Evolutionary conservation across 306 rosid species (phyloP).

Genomic region (Nissolia schottii): DNA sequence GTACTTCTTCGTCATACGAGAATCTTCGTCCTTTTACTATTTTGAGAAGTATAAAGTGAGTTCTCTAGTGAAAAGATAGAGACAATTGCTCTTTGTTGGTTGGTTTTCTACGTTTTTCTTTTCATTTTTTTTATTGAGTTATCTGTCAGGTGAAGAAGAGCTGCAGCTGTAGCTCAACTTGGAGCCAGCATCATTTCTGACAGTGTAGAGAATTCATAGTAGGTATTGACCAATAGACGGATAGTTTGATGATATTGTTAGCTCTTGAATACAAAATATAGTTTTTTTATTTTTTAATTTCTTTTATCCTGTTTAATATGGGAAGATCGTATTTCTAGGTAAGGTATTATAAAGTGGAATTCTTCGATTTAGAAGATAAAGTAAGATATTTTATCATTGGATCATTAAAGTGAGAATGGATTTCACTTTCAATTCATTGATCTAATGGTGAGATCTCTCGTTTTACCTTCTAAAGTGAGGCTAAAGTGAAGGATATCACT

Average conservation of each 20-base stretch:
- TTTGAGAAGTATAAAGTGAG: slow-evolving; percentile 24
- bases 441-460: too few species aligned
- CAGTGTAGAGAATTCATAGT: slow-evolving; percentile 45
- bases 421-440: too few species aligned
- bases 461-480: too few species aligned
- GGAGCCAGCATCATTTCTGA: slow-evolving; percentile 30
- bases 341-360: too few species aligned
- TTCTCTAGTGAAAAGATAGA: slow-evolving; percentile 22
- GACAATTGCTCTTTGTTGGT: slow-evolving; percentile 31
- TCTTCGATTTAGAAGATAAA: too few species aligned
- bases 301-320: not conserved
- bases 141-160: slow-evolving; percentile 42
- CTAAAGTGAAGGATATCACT: too few species aligned
- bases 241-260: slow-evolving; percentile 42
- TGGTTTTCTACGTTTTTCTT: slow-evolving; percentile 37
- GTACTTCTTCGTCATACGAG: too few species aligned
- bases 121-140: not conserved
- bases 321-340: not conserved
- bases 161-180: slow-evolving; percentile 36
- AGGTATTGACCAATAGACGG: slow-evolving; percentile 47
- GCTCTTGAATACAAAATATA: slow-evolving; percentile 42
- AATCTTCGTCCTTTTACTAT: not conserved
- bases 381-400: too few species aligned
- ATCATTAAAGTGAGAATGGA: too few species aligned
- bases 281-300: slow-evolving; percentile 23